Evolutionary conservation across 2,329 filamentous ascomycete genomes (phyloP).

Genomic region (Penicillium freii): DNA sequence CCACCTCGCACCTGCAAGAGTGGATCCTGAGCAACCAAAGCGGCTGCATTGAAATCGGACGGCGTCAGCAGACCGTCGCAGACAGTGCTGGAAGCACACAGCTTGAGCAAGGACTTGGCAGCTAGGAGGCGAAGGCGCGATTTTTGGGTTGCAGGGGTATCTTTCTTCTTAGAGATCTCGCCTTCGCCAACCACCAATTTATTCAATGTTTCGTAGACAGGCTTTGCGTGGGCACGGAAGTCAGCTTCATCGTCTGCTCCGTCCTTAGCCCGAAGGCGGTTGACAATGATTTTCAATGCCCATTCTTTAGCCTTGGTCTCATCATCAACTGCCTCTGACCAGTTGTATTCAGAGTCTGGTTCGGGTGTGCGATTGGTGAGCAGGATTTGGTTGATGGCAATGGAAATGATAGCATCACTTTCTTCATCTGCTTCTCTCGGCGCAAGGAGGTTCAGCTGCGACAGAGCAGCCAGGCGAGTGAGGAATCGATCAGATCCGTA

Average conservation of each 20-base stretch:
- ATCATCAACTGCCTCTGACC: constrained; percentile 72
- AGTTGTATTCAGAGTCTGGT: constrained; percentile 57
- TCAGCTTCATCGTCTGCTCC: constrained; percentile 45
- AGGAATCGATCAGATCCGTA: constrained; percentile 74
- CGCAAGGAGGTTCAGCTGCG: constrained; percentile 72
- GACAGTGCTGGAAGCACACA: constrained; percentile 72
- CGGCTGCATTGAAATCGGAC: constrained; percentile 74
- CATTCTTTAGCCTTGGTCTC: constrained; percentile 81
- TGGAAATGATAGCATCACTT: constrained; percentile 73
- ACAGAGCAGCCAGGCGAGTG: constrained; percentile 50
- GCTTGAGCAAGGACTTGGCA: constrained; percentile 76
- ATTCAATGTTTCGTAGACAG: constrained; percentile 76
- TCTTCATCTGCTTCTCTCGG: constrained; percentile 70
- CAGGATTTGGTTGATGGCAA: constrained; percentile 72
- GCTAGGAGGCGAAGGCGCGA: constrained; percentile 78
- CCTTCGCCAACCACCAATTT: constrained; percentile 72
- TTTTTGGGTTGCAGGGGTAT: constrained; percentile 75
- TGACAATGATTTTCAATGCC: constrained; percentile 81
- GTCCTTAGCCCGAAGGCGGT: constrained; percentile 69
- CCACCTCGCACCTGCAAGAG: constrained; percentile 69
- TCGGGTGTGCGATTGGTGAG: constrained; percentile 62
- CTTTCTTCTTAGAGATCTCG: constrained; percentile 71
- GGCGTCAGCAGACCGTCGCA: constrained; percentile 70
- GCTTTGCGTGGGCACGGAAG: constrained; percentile 56
- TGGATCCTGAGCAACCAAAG: constrained; percentile 76